Evolutionary conservation across 2,329 filamentous ascomycete species (phyloP), one percentile per base, ranked within the genome.

Genomic region (Nigrospora sphaerica): DNA sequence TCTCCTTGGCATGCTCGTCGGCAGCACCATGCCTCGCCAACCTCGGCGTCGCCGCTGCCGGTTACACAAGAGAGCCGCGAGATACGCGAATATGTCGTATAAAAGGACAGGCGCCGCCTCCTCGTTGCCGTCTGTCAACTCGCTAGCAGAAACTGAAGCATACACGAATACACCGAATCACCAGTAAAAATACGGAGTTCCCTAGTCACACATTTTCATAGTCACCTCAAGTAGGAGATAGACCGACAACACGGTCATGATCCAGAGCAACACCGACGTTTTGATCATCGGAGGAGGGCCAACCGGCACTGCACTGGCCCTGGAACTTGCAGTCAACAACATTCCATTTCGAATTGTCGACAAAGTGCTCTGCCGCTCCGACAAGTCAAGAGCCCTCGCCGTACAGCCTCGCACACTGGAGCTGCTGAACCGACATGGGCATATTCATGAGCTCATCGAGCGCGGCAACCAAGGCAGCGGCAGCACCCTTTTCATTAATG

Each of bases 371-470:
- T 36, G 46, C 32, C 64, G 62, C 12, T 66, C 62, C 12, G 58
- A 65, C 42, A 63, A 67, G 47, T 69, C 65, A 49, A 69, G 62
- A 50, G 73, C 62, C 10, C 56, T 78, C 1, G 63, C 67, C 11
- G 57, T 78, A 6, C 75, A 78, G 46, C 62, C 72, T 12, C 69
- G 75, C 10, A 73, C 69, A 1, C 54, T 75, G 10, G 75, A 79
- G 52, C 61, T 77, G 19, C 67, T 77, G 42, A 66, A 66, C 40
- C 73, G 74, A 35, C 66, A 77, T 39, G 60, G 58, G 34, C 59
- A 60, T 6, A 52, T 71, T 5, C 35, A 45, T 2, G 67, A 71
- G 37, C 68, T 70, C 18, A 51, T 63, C 1, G 52, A 50, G 17
- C 51, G 53, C 28, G 60, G 72, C 33, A 67, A 71, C 52, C 71